A percentile compares a stretch with the other conserved stretches of the same genome.
These are phyloP conservation scores for Dipteronia dyeriana DNA, from an alignment of 345 rosid species.

Conservation along the genomic window DNA sequence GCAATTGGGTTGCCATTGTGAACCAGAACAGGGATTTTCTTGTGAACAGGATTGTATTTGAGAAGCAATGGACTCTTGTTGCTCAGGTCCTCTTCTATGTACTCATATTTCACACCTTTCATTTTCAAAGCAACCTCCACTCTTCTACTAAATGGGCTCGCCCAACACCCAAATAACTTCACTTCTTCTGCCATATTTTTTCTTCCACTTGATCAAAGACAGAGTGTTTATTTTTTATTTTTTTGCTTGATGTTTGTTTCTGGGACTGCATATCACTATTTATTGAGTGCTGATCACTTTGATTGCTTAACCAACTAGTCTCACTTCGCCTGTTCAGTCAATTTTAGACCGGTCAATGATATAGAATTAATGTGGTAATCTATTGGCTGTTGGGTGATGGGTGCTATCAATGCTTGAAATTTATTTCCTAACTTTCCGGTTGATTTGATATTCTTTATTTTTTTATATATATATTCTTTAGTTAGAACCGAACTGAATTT, in stretches of 20 bases:
- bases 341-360: too few relatives aligned
- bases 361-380: too few relatives aligned
- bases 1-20: constrained; percentile 43
- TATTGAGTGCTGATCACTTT: neutral
- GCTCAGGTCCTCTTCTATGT: constrained; percentile 44
- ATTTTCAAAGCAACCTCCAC: constrained; percentile 49
- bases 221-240: neutral
- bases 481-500: too few relatives aligned
- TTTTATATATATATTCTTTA: too few relatives aligned
- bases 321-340: neutral
- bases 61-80: constrained; percentile 51
- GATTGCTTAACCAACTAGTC: constrained; percentile 4
- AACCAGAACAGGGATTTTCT: constrained; percentile 58
- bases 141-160: constrained; percentile 48
- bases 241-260: neutral
- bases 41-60: constrained; percentile 46
- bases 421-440: too few relatives aligned
- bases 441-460: too few relatives aligned
- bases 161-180: constrained; percentile 37
- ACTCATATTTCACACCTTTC: constrained; percentile 52
- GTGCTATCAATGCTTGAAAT: too few relatives aligned
- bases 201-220: constrained; percentile 23
- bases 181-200: neutral
- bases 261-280: neutral
- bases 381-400: too few relatives aligned